Conservation (phyloP, 768 basidiomycete genomes). For the Amylocystis lapponica region DNA sequence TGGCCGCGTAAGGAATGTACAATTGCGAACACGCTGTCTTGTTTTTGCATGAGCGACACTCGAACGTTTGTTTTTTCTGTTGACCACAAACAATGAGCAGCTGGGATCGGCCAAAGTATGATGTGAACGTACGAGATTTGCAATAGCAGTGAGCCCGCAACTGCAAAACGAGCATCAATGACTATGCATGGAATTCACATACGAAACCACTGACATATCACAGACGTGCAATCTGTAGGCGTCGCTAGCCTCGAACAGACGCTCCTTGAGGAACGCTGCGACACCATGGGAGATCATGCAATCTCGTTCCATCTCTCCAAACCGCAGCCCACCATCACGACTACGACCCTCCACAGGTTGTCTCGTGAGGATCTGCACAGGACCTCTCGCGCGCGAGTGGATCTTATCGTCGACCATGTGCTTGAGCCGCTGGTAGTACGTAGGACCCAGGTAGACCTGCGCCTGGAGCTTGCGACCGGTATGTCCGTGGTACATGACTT, state of each 20-base stretch:
- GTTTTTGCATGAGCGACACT: conserved; percentile 97
- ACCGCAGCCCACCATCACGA: conserved; percentile 97
- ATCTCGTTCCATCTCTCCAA: conserved; percentile 99
- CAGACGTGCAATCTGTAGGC: conserved; percentile 94
- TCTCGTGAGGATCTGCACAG: conserved; percentile 94
- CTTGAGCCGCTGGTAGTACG: conserved; percentile 97
- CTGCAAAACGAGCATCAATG: conserved; percentile 32
- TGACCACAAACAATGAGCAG: conserved; percentile 8
- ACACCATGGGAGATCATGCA: conserved; percentile 99
- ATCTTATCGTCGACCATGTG: conserved; percentile 99
- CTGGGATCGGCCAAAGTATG: neutral
- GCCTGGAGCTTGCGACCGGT: conserved; percentile 98
- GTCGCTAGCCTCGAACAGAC: conserved; percentile 89
- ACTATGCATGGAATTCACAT: neutral
- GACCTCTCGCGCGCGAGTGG: conserved; percentile 94
- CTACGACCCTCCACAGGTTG: conserved; percentile 99
- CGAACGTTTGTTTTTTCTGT: conserved; percentile 98
- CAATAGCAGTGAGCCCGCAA: conserved; percentile 95
- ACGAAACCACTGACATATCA: conserved; percentile 67
- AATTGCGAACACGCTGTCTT: conserved; percentile 91
- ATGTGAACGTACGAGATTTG: conserved; percentile 68
- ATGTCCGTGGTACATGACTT: conserved; percentile 99
- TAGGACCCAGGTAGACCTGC: conserved; percentile 96
- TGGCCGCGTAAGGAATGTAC: conserved; percentile 95
- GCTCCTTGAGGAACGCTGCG: conserved; percentile 95